Evolutionary conservation across 2,329 filamentous ascomycete genomes (phyloP), one percentile per base, ranked within the genome.

Genomic region (Ceratocystis alfenasii): DNA sequence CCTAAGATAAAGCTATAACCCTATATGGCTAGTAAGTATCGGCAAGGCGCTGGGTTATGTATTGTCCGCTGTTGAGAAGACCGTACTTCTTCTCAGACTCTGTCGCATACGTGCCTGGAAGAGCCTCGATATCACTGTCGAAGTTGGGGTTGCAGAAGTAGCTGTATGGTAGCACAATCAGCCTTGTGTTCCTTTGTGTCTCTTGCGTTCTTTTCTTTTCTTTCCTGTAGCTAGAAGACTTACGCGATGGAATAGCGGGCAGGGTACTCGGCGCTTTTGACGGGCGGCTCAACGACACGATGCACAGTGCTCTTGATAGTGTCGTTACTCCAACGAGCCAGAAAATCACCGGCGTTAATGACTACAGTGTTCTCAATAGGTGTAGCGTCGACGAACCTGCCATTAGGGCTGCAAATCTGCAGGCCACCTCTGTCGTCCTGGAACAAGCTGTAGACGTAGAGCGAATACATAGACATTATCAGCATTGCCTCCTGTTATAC

Each of bases 101-200:
- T 2, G 74, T 73, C 1, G 75, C 77, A 72, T 83, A 93, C 0
- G 90, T 95, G 0, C 89, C 88, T 0, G 90, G 90, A 57, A 95
- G 83, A 1, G 87, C 89, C 70, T 94, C 88, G 69, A 95, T 95
- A 65, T 82, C 77, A 70, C 81, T 83, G 68, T 88, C 83, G 73
- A 84, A 87, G 72, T 95, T 91, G 7, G 90, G 90, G 70, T 95
- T 93, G 78, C 90, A 95, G 74, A 95, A 95, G 76, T 95, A 95
- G 2, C 81, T 83, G 59, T 63, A 15, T 41, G 5, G 17, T 59
- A 5, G 30, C 30, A n/a, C 1, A 3, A 28, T 59, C 6, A 59
- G 55, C 28, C 55, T 59, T 17, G 28, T 17, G 4, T 3, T 33
- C 28, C 10, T 12, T 12, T 41, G 36, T 41, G 36, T 2, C 12